Percentiles rank a stretch among this genome's conserved stretches.
Conservation (phyloP, 805 yeast genomes). For the Kodamaea jinghongensis region DNA sequence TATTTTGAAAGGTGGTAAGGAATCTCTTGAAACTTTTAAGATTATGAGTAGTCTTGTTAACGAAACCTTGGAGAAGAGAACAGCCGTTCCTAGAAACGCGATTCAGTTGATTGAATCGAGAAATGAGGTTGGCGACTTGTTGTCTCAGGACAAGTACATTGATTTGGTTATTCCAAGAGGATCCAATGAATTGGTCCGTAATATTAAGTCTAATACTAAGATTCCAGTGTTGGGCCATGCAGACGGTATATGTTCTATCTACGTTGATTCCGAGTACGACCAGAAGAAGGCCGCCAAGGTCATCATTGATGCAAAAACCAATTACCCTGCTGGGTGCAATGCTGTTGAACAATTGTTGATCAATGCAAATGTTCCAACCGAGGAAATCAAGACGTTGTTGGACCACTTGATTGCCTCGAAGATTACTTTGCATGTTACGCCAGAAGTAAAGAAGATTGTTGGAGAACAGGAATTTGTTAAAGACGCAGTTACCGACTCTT, state of each 20-base stretch:
- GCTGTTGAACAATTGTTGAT: constrained; percentile 87
- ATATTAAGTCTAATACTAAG: constrained; percentile 81
- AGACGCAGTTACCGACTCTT: constrained; percentile 63
- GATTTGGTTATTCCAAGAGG: constrained; percentile 98
- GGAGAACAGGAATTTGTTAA: constrained; percentile 31
- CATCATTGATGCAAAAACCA: constrained; percentile 84
- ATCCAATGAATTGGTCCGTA: constrained; percentile 86
- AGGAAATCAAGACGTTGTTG: constrained; percentile 22
- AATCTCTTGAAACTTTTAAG: constrained; percentile 78
- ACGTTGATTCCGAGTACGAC: constrained; percentile 75
- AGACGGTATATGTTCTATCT: constrained; percentile 93
- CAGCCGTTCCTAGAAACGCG: constrained; percentile 76
- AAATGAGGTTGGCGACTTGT: constrained; percentile 81
- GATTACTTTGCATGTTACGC: constrained; percentile 71
- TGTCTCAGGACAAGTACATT: constrained; percentile 82
- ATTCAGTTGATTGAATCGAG: constrained; percentile 87
- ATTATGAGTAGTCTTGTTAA: constrained; percentile 74
- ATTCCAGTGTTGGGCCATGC: constrained; percentile 99
- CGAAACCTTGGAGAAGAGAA: constrained; percentile 50
- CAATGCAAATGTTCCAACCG: constrained; percentile 40
- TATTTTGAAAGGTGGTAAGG: constrained; percentile 96
- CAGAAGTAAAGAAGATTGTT: constrained; percentile 41
- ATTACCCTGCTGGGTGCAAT: constrained; percentile 99
- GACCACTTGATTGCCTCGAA: constrained; percentile 53
- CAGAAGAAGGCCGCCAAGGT: constrained; percentile 72